Evolutionary conservation across 805 yeast genomes (phyloP).

Genomic region (Nakazawaea ernobii): DNA sequence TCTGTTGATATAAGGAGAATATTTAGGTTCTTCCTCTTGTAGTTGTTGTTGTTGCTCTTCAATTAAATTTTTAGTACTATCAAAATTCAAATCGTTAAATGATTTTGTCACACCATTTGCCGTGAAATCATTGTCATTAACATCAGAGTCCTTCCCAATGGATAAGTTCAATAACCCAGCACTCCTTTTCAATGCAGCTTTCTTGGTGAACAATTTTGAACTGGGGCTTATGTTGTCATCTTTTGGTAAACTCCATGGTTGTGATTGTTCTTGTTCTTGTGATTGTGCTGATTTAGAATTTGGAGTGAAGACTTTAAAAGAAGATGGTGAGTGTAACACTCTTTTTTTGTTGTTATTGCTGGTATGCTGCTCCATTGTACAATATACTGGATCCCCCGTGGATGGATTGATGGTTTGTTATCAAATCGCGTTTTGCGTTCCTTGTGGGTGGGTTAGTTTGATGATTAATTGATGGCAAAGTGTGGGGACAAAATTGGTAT

Average conservation of each 20-base stretch:
- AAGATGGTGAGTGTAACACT: slow-evolving; percentile 2
- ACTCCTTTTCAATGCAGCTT: slow-evolving; percentile 40
- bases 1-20: slow-evolving; percentile 7
- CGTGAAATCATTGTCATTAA: slow-evolving; percentile 6
- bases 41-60: no score
- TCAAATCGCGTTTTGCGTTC: no score
- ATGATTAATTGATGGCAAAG: no score
- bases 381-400: background rate
- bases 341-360: slow-evolving; percentile 1
- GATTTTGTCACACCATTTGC: slow-evolving; percentile 24
- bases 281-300: slow-evolving; percentile 1
- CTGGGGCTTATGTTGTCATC: slow-evolving; percentile 6
- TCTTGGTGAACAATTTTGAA: slow-evolving; percentile 14
- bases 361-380: background rate
- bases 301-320: background rate
- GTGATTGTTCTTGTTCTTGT: background rate
- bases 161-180: slow-evolving; percentile 47
- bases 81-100: slow-evolving; percentile 27
- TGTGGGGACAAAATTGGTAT: no score
- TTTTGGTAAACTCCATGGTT: slow-evolving; percentile 8
- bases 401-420: no score
- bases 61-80: slow-evolving; percentile 9
- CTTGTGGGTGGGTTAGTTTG: no score
- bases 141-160: slow-evolving; percentile 25
- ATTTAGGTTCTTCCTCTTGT: background rate